Evolutionary conservation across 352 stramenopile species (phyloP).

Genomic region (Thraustochytrium striatum): DNA sequence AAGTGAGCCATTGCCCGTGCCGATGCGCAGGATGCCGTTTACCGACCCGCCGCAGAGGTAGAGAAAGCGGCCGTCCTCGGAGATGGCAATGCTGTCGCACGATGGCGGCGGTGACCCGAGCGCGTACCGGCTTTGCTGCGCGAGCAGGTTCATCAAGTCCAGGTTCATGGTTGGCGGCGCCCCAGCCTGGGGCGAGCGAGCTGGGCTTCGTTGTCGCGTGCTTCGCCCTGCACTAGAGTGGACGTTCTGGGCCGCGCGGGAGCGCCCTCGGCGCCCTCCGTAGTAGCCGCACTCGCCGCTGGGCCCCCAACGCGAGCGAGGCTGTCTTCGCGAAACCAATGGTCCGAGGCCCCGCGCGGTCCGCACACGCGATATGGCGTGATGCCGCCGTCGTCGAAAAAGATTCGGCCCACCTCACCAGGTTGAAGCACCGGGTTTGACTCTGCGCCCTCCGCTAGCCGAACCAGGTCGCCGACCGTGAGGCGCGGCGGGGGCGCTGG

Average conservation of each 20-base stretch:
- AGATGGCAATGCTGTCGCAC: background rate
- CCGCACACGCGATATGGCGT: slow-evolving; percentile 30
- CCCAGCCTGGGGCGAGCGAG: background rate
- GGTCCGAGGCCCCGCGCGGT: background rate
- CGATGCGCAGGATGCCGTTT: background rate
- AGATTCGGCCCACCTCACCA: slow-evolving; percentile 30
- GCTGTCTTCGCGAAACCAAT: slow-evolving; percentile 1
- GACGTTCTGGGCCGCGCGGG: background rate
- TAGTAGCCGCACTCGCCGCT: background rate
- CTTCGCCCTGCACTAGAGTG: background rate
- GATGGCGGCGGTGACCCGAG: background rate
- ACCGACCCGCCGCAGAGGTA: slow-evolving; percentile 32
- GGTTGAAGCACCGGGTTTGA: background rate
- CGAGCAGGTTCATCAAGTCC: too few relatives aligned
- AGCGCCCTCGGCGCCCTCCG: too few relatives aligned
- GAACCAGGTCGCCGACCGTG: slow-evolving; percentile 14
- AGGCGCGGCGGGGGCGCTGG: background rate
- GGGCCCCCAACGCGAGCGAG: background rate
- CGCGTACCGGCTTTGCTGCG: too few relatives aligned
- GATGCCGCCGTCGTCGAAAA: background rate
- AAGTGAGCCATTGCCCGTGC: background rate
- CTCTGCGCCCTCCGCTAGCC: background rate
- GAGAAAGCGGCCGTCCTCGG: slow-evolving; percentile 8
- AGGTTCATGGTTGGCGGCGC: background rate
- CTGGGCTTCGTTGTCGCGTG: background rate